Base-by-base conservation (phyloP, 2,329 filamentous ascomycete genomes). In the Fusarium poae region DNA sequence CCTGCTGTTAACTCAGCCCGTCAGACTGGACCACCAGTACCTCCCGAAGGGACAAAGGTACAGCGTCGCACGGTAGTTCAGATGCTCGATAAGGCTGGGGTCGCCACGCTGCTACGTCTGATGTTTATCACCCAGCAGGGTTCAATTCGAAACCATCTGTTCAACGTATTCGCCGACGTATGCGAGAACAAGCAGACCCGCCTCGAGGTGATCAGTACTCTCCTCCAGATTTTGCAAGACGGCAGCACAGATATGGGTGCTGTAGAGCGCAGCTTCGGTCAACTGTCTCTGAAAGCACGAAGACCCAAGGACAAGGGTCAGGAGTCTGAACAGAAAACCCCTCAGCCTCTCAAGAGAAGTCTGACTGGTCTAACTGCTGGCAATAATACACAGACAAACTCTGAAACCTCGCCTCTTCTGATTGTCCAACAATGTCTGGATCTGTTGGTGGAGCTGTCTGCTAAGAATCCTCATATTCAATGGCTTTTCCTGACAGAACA, bases 111-210 rank as follows among this genome's bases (percentile, higher is more conserved):
- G 34, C 85, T 99, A 43, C 92, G 97, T n/a, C 86, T 99, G 12
- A 97, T 99, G 95, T 99, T 99, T 78, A 94, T 98, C 73, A 92
- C 93, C 48, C 93, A 97, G 70, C 92, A 95, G 68, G 93, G 92
- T 23, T 96, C 92, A 65, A 91, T 96, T 49, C 92, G 94, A 70
- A 89, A 86, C 65, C 92, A 93, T 62, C 85, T 99, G 54, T 95
- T 96, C 77, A 90, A 91, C 57, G 92, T 99, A 54, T 89, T 99
- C 52, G 89, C 93, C 66, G 93, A 97, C 71, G 91, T 98, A 27
- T 98, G 94, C 76, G 92, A 97, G 79, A 99, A 99, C 77, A 91
- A 93, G n/a, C 94, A 97, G 76, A 99, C 96, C 76, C 89, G 96
- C 35, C 89, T 94, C 5, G 96, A 99, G 78, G 93, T 99, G 34